phyloP scores from a whole-genome alignment of 306 rosid genomes.

The Prunus dulcis region DNA sequence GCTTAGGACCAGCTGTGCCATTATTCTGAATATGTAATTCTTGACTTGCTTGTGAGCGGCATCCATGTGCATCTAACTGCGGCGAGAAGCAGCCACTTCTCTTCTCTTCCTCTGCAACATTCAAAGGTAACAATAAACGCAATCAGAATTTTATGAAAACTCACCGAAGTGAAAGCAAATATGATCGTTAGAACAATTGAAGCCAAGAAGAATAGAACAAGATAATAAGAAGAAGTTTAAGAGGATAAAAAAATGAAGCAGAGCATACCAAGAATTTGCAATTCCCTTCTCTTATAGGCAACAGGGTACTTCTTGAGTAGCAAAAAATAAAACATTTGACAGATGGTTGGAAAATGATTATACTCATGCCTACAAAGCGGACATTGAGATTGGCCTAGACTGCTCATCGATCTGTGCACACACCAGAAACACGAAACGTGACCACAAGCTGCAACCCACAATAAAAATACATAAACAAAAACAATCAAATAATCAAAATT shows the following conservation, averaged over 20 bases:
- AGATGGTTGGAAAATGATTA: conserved; percentile 66
- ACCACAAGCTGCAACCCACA: conserved; percentile 70
- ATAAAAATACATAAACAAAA: background rate
- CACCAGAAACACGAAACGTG: conserved; percentile 93
- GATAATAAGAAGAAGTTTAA: background rate
- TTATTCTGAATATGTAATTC: conserved; percentile 7
- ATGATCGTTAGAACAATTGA: background rate
- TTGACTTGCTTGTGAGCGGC: conserved; percentile 37
- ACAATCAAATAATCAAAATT: background rate
- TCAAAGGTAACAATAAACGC: background rate
- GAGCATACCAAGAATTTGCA: conserved; percentile 55
- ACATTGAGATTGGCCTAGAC: conserved; percentile 49
- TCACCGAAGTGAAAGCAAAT: background rate
- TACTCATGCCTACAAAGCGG: conserved; percentile 70
- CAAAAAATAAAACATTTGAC: conserved; percentile 72
- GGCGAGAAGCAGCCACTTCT: conserved; percentile 48
- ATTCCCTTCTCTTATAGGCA: conserved; percentile 60
- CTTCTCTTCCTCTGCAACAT: conserved; percentile 65
- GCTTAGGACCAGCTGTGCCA: background rate
- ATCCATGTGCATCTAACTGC: conserved; percentile 46
- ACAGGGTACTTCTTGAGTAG: conserved; percentile 64
- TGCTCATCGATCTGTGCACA: conserved; percentile 60
- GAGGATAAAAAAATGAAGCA: conserved; percentile 12
- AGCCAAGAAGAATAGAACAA: background rate
- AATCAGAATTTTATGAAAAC: background rate